These are phyloP conservation scores for Aspergillus ustus DNA, from an alignment of 2,329 filamentous ascomycete species.

Conservation along the genomic window DNA sequence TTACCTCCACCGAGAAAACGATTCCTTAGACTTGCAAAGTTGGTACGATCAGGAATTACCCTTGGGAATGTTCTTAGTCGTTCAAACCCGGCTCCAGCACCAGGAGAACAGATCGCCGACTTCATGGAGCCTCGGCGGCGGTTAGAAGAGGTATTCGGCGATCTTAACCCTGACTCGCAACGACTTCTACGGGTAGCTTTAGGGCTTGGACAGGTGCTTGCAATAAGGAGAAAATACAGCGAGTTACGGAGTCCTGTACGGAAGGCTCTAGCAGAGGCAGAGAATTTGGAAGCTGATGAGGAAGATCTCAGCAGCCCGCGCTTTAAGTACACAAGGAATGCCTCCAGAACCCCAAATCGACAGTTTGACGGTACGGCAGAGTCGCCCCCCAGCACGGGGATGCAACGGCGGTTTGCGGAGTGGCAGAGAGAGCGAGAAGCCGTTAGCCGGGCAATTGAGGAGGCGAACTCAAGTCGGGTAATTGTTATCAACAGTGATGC, in stretches of 20 bases:
- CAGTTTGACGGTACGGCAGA: conserved; percentile 1
- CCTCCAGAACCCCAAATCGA: conserved; percentile 17
- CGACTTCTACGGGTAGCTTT: conserved; percentile 48
- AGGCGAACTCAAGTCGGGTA: conserved; percentile 48
- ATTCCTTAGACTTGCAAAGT: conserved; percentile 35
- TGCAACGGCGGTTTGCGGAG: conserved; percentile 42
- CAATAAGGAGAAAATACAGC: conserved; percentile 36
- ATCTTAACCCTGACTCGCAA: conserved; percentile 43
- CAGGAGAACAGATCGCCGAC: conserved; percentile 20
- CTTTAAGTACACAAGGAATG: conserved; percentile 9
- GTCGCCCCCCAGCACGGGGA: conserved; percentile 27
- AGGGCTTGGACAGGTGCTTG: conserved; percentile 49
- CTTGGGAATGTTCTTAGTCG: conserved; percentile 40
- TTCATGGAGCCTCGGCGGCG: conserved; percentile 32
- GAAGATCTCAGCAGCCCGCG: conserved; percentile 1
- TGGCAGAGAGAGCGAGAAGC: conserved; percentile 53
- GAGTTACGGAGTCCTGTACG: conserved; percentile 18
- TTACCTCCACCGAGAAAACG: conserved; percentile 25
- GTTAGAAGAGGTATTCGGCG: conserved; percentile 41
- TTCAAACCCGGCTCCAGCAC: conserved; percentile 4
- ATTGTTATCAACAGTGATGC: conserved; percentile 51
- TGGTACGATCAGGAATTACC: conserved; percentile 44
- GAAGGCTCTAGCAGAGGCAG: neutral
- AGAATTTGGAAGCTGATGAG: conserved; percentile 1
- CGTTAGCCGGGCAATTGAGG: conserved; percentile 49